Conservation (phyloP, 768 basidiomycete species). For the Psilocybe tampanensis region DNA sequence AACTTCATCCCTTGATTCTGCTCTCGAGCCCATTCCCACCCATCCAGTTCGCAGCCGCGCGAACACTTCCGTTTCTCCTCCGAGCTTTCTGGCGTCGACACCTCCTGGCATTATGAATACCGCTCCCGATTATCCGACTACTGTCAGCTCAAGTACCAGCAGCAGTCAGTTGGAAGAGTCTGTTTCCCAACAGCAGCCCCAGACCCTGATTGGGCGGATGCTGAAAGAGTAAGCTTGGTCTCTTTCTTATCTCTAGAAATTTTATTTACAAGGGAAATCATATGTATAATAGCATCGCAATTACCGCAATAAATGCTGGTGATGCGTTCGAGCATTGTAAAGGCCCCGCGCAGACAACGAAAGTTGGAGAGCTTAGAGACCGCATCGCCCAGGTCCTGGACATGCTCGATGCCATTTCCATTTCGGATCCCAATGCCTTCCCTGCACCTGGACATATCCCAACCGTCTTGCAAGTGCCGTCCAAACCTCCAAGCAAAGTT, state of each 20-base stretch:
- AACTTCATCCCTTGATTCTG: slow-evolving; percentile 47
- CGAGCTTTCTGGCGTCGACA: slow-evolving; percentile 25
- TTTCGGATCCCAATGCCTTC: slow-evolving; percentile 18
- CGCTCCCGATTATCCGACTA: slow-evolving; percentile 20
- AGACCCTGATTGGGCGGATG: slow-evolving; percentile 45
- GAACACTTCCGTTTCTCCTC: slow-evolving; percentile 37
- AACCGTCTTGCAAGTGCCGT: neutral
- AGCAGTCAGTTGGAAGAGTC: slow-evolving; percentile 20
- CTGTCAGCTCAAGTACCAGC: slow-evolving; percentile 13
- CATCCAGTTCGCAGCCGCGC: slow-evolving; percentile 38
- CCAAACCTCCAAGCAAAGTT: slow-evolving; percentile 12
- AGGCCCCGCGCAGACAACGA: slow-evolving; percentile 46
- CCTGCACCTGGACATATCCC: neutral
- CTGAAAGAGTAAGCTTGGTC: slow-evolving; percentile 49
- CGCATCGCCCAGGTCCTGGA: slow-evolving; percentile 56
- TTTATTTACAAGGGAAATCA: slow-evolving; percentile 16
- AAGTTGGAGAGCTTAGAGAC: slow-evolving; percentile 58
- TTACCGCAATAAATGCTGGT: slow-evolving; percentile 60
- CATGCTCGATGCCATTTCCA: slow-evolving; percentile 49
- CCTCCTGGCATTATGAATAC: slow-evolving; percentile 10
- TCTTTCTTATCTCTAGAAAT: slow-evolving; percentile 16
- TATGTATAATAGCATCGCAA: slow-evolving; percentile 54
- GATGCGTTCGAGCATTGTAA: slow-evolving; percentile 51
- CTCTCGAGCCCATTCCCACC: slow-evolving; percentile 40
- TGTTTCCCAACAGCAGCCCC: slow-evolving; percentile 24